phyloP scores from a whole-genome alignment of 306 rosid genomes.

The Lathyrus sativus region DNA sequence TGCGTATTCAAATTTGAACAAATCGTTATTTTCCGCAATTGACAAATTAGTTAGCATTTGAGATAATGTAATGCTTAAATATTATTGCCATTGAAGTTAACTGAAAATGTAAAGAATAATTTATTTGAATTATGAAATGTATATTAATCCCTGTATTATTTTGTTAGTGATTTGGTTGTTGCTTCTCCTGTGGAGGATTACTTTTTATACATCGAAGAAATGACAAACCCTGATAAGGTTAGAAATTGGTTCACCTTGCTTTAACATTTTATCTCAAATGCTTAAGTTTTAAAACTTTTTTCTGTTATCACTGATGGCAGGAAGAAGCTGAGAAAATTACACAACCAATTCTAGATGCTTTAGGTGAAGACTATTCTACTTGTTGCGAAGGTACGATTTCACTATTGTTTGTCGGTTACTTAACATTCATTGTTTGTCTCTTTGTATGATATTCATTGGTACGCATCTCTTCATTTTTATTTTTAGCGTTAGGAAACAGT shows the following conservation, averaged over 20 bases:
- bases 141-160: slow-evolving; percentile 31
- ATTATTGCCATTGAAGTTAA: slow-evolving; percentile 27
- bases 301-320: slow-evolving; percentile 50
- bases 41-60: not conserved
- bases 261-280: slow-evolving; percentile 27
- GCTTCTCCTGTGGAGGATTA: slow-evolving; percentile 97
- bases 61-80: slow-evolving; percentile 22
- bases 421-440: too few species aligned
- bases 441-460: not conserved
- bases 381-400: slow-evolving; percentile 76
- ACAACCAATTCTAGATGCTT: slow-evolving; percentile 75
- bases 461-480: not conserved
- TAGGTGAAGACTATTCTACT: slow-evolving; percentile 83
- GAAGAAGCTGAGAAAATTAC: slow-evolving; percentile 73
- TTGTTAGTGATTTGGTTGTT: slow-evolving; percentile 89
- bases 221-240: slow-evolving; percentile 68
- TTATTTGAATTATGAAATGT: slow-evolving; percentile 17
- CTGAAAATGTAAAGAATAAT: slow-evolving; percentile 20
- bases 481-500: too few species aligned
- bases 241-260: slow-evolving; percentile 35
- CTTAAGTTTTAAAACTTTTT: slow-evolving; percentile 24
- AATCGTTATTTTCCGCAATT: too few species aligned
- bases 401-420: slow-evolving; percentile 9
- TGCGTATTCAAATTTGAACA: too few species aligned
- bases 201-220: slow-evolving; percentile 77